A percentile compares a stretch with the other conserved stretches of the same genome.
Evolutionary conservation across 768 basidiomycete species (phyloP).

Genomic region (Lactarius evosmus): DNA sequence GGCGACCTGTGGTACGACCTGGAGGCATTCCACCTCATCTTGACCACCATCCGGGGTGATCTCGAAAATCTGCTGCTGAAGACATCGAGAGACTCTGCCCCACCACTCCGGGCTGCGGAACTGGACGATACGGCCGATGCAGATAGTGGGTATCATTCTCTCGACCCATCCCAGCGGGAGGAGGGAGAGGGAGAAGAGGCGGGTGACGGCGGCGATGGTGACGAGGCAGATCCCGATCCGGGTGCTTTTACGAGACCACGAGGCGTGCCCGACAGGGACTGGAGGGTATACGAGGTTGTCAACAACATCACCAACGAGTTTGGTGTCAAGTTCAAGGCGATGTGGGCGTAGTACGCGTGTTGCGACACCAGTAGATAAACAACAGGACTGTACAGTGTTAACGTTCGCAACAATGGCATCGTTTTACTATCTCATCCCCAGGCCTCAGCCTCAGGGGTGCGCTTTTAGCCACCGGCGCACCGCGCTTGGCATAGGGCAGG

Average conservation of each 20-base stretch:
- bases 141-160: constrained; percentile 34
- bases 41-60: constrained; percentile 48
- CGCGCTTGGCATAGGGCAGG: constrained; percentile 55
- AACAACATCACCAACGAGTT: constrained; percentile 47
- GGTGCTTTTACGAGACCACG: constrained; percentile 36
- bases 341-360: constrained; percentile 48
- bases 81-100: constrained; percentile 24
- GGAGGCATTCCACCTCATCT: constrained; percentile 52
- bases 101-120: constrained; percentile 15
- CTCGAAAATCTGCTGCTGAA: constrained; percentile 47
- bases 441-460: constrained; percentile 43
- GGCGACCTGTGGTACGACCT: constrained; percentile 66
- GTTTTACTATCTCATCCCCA: neutral
- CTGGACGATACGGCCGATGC: constrained; percentile 25
- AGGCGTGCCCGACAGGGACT: constrained; percentile 46
- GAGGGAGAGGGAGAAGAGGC: constrained; percentile 31
- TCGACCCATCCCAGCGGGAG: constrained; percentile 34
- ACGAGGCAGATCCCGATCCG: constrained; percentile 15
- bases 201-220: constrained; percentile 1
- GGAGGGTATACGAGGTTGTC: constrained; percentile 54
- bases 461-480: constrained; percentile 58
- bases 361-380: neutral
- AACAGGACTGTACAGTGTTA: neutral
- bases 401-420: neutral
- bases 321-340: constrained; percentile 55